Evolutionary conservation across 306 rosid genomes (phyloP).

Genomic region (Inga laurina): DNA sequence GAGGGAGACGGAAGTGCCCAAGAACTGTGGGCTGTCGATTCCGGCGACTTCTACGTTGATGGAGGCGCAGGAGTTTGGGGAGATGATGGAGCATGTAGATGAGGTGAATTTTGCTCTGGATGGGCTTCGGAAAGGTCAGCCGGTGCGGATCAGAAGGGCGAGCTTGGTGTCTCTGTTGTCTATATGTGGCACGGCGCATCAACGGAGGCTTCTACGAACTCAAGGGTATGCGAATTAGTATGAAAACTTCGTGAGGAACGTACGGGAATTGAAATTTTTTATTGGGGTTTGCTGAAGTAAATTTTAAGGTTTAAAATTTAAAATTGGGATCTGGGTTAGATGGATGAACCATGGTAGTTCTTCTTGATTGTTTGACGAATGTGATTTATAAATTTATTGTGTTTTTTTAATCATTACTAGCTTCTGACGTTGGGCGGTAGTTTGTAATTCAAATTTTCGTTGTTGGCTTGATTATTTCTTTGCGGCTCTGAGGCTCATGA

Average conservation of each 20-base stretch:
- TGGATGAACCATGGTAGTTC: neutral
- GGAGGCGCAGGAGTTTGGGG: constrained; percentile 99
- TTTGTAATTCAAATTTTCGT: constrained; percentile 1
- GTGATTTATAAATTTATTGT: neutral
- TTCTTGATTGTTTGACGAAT: constrained; percentile 10
- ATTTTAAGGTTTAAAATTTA: constrained; percentile 14
- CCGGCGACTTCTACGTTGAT: constrained; percentile 83
- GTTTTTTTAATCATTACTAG: neutral
- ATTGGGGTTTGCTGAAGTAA: constrained; percentile 17
- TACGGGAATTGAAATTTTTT: neutral
- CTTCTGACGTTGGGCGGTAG: constrained; percentile 2
- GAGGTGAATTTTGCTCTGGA: constrained; percentile 96
- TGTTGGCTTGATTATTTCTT: constrained; percentile 2
- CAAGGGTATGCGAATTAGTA: constrained; percentile 66
- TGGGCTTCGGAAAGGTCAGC: constrained; percentile 85
- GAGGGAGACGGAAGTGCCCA: constrained; percentile 21
- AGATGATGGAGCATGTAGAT: constrained; percentile 99
- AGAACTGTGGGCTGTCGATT: constrained; percentile 38
- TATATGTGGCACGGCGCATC: constrained; percentile 79
- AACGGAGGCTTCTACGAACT: constrained; percentile 82
- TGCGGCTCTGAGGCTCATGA: neutral
- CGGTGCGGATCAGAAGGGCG: constrained; percentile 90
- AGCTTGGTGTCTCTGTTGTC: constrained; percentile 78
- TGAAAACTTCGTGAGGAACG: neutral
- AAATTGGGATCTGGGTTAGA: constrained; percentile 18